Evolutionary conservation across 345 rosid species (phyloP).

Genomic region (Hevea brasiliensis): DNA sequence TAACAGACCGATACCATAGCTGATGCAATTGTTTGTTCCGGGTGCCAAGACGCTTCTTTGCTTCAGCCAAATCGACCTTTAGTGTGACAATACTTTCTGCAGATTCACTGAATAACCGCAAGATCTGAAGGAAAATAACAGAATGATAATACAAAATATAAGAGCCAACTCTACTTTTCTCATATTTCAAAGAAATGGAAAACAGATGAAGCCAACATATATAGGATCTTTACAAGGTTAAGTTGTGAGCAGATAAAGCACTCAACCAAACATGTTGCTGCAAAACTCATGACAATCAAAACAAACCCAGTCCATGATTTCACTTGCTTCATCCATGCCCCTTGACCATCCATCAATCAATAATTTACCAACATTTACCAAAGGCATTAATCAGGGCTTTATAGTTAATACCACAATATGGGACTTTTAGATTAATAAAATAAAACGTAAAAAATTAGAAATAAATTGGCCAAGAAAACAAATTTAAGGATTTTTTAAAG

Average conservation of each 20-base stretch:
- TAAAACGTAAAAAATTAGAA: not conserved
- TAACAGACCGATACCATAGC: slow-evolving; percentile 98
- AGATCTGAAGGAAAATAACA: slow-evolving; percentile 55
- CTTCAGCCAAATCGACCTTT: slow-evolving; percentile 88
- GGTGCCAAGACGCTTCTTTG: slow-evolving; percentile 77
- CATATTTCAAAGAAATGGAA: not conserved
- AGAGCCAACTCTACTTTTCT: slow-evolving; percentile 12
- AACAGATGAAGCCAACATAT: slow-evolving; percentile 1
- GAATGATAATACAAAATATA: not conserved
- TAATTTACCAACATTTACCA: not conserved
- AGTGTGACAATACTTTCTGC: slow-evolving; percentile 65
- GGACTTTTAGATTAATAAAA: not conserved
- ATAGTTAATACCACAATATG: not conserved
- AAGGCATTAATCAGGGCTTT: not conserved
- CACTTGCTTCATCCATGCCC: not conserved
- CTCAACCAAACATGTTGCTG: not conserved
- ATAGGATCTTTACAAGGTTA: not conserved
- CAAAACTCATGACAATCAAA: not conserved
- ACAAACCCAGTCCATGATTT: not conserved
- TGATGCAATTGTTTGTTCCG: slow-evolving; percentile 97
- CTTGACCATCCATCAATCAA: not conserved
- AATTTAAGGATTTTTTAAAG: not conserved
- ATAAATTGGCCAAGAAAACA: not conserved
- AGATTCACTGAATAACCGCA: slow-evolving; percentile 94
- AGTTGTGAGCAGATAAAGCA: not conserved